These are phyloP conservation scores for Persicaria tinctoria DNA, from an alignment of 148 eudicot species.

Conservation along the genomic window DNA sequence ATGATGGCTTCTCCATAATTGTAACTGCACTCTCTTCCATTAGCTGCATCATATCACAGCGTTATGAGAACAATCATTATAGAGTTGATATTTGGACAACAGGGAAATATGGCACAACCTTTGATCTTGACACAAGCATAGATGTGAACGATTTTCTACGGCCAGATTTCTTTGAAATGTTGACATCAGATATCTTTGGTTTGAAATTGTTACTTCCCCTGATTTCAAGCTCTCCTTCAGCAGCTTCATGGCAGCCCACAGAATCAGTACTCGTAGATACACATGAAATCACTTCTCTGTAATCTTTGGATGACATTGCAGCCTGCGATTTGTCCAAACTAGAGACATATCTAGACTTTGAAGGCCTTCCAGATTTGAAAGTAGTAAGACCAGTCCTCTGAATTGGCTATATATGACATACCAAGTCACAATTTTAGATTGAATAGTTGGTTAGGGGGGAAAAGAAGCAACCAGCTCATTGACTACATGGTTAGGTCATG, in stretches of 20 bases:
- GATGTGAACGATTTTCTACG: slow-evolving; percentile 79
- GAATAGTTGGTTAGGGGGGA: not conserved
- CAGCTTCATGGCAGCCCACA: slow-evolving; percentile 20
- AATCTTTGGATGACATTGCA: slow-evolving; percentile 24
- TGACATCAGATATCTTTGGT: slow-evolving; percentile 18
- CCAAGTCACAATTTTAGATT: not conserved
- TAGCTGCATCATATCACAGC: slow-evolving; percentile 33
- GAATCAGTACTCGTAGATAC: slow-evolving; percentile 20
- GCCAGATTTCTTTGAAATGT: slow-evolving; percentile 35
- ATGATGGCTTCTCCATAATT: slow-evolving; percentile 32
- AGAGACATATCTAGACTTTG: slow-evolving; percentile 26
- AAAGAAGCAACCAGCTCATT: not conserved
- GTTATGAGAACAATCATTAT: not conserved
- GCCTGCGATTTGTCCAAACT: slow-evolving; percentile 21
- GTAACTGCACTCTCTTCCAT: slow-evolving; percentile 26
- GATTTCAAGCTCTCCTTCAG: slow-evolving; percentile 21
- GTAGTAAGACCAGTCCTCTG: slow-evolving; percentile 22
- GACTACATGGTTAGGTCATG: not conserved
- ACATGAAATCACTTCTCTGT: slow-evolving; percentile 21
- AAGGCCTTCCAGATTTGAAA: slow-evolving; percentile 22
- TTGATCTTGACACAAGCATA: slow-evolving; percentile 50
- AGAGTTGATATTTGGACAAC: not conserved
- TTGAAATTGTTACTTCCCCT: slow-evolving; percentile 19
- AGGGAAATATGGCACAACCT: slow-evolving; percentile 32
- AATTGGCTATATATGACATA: slow-evolving; percentile 38